Evolutionary conservation across 805 yeast species (phyloP), one percentile per base, ranked within the genome.

Genomic region (Candida hispaniensis): DNA sequence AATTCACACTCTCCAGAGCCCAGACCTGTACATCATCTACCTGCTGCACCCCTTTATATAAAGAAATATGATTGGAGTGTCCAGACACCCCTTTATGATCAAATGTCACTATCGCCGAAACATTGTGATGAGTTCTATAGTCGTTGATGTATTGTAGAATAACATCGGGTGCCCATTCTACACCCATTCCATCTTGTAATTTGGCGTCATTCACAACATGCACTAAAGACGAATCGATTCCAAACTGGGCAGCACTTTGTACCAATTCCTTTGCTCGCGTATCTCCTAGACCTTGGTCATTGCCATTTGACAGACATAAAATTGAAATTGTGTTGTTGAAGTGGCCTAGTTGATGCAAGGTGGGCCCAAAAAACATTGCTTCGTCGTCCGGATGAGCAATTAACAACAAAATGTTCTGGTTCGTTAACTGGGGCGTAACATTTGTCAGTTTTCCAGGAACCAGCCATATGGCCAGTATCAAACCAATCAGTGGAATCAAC

Each of bases 361-460:
- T 63, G 0, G 98, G 98, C 1, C 83, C 73, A 49, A 91, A 91
- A 56, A 91, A 91, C 98, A 91, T 91, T 34, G 83, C 86, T 57
- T 91, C 99, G 55, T 91, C 99, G 56, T 91, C 99, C 0, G 99
- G 99, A 56, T 91, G 99, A 0, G 94, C 95, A 24, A 85, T 75
- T 8, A 88, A 59, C 28, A 76, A 59, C 17, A 55, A 41, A 18
- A 57, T 40, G 13, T 47, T 38, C 34, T 45, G 41, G 40, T 41
- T 41, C 22, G 18, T 13, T n/a, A 32, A 23, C 8, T 27, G 9
- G 3, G 18, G 26, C 15, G 20, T 26, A n/a, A 22, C n/a, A n/a
- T n/a, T n/a, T n/a, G n/a, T n/a, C n/a, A n/a, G n/a, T n/a, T n/a
- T n/a, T n/a, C n/a, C n/a, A n/a, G n/a, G n/a, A n/a, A n/a, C n/a